phyloP scores from a whole-genome alignment of 2,329 filamentous ascomycete species.

The Teratosphaeria viscida region DNA sequence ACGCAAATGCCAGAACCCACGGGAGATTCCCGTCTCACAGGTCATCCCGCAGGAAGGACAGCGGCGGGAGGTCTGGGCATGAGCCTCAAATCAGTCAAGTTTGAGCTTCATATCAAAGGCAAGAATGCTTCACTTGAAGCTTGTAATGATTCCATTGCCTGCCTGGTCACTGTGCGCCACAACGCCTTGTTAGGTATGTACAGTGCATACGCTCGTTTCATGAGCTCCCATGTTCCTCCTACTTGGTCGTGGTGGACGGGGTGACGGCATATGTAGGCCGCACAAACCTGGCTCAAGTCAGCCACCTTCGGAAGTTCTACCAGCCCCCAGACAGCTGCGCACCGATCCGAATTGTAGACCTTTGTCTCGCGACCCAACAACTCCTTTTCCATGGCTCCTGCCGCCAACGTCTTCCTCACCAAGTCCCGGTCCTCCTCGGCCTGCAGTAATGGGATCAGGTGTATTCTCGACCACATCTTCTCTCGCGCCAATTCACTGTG shows the following conservation, averaged over 20 bases:
- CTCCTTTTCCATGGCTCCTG: constrained; percentile 83
- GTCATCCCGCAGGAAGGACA: not conserved
- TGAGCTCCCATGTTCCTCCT: not conserved
- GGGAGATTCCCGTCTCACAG: not conserved
- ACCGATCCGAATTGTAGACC: constrained; percentile 85
- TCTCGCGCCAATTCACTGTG: constrained; percentile 82
- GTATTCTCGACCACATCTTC: constrained; percentile 96
- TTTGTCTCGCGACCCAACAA: constrained; percentile 72
- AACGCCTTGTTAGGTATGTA: not conserved
- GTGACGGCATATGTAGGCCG: constrained; percentile 69
- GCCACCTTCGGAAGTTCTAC: not conserved
- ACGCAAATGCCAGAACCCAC: not conserved
- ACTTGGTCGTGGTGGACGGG: constrained; percentile 52
- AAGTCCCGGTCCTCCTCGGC: constrained; percentile 95
- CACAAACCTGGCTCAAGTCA: constrained; percentile 51
- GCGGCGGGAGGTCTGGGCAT: not conserved
- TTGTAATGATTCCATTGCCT: not conserved
- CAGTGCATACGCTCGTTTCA: not conserved
- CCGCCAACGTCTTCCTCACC: constrained; percentile 74
- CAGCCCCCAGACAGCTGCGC: constrained; percentile 27
- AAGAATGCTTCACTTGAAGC: not conserved
- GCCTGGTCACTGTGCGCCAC: not conserved
- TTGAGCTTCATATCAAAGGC: not conserved
- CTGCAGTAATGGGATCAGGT: constrained; percentile 86
- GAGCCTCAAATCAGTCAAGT: not conserved